Evolutionary conservation across 2,329 filamentous ascomycete genomes (phyloP), one percentile per base, ranked within the genome.

Genomic region (Monosporascus sp.): DNA sequence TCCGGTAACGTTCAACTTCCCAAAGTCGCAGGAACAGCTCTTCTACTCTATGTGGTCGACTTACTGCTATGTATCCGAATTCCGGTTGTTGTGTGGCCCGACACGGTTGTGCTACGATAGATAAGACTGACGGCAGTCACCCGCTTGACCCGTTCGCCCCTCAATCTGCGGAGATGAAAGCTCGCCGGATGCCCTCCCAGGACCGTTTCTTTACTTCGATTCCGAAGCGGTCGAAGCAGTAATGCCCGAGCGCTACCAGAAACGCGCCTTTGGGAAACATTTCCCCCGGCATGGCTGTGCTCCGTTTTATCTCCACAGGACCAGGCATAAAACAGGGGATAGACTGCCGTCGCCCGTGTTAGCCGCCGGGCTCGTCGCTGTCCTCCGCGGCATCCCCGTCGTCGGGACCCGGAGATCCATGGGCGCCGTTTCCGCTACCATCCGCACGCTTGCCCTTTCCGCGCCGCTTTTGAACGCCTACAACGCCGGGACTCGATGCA

Each of bases 321-420:
- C 77, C 79, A 84, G 80, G 75, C 74, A 78, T 17, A 52, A 44
- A 63, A 81, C 79, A 85, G 84, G 81, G 83, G 80, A 80, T 82
- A 80, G 78, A 80, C 79, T 79, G 78, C 78, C 80, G 79, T 78
- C 77, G 68, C 76, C 73, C 60, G 64, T 64, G 75, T 75, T 77
- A 81, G 65, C 82, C 83, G 63, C 88, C 85, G 62, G 88, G 83
- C 60, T 81, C 80, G 53, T 85, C 82, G 67, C 80, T 78, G 55
- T 87, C 86, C 65, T 88, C 85, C 65, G 78, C 81, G 68, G 72
- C 73, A 70, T 81, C 79, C 63, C 82, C 80, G 57, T 79, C 78
- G 55, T 74, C 66, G 60, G 72, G 44, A 50, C 58, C 59, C 28
- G 57, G 59, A 31, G 53, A 58, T 51, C 61, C 59, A 51, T 57